phyloP scores from a whole-genome alignment of 2,329 filamentous ascomycete species.

The Pseudogymnoascus sp. region DNA sequence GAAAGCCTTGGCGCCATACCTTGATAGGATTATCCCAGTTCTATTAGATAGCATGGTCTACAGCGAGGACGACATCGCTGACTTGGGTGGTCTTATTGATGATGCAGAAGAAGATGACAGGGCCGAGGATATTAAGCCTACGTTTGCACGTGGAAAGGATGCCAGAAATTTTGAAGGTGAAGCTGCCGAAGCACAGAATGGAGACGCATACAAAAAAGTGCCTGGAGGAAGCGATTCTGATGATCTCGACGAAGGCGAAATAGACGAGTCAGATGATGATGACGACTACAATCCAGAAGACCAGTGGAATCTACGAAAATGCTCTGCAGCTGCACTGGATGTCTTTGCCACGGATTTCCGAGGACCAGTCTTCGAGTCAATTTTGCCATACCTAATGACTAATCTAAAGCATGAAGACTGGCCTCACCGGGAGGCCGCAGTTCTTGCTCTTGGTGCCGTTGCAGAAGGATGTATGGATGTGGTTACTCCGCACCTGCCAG shows the following conservation, averaged over 20 bases:
- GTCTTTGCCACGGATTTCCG: slow-evolving; percentile 89
- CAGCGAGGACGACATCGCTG: slow-evolving; percentile 82
- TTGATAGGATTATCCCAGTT: slow-evolving; percentile 81
- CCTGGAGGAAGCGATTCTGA: slow-evolving; percentile 52
- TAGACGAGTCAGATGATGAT: slow-evolving; percentile 69
- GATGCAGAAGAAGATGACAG: slow-evolving; percentile 90
- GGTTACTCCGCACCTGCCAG: slow-evolving; percentile 82
- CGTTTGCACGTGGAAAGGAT: slow-evolving; percentile 68
- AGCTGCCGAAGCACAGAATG: slow-evolving; percentile 44
- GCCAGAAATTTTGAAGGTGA: slow-evolving; percentile 42
- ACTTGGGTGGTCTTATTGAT: slow-evolving; percentile 75
- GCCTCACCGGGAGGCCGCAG: slow-evolving; percentile 88
- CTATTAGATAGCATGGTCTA: slow-evolving; percentile 94
- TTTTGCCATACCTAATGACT: slow-evolving; percentile 83
- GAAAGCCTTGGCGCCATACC: slow-evolving; percentile 66
- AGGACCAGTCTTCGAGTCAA: slow-evolving; percentile 79
- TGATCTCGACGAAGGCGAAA: slow-evolving; percentile 80
- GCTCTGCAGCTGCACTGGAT: slow-evolving; percentile 90
- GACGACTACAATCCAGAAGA: slow-evolving; percentile 80
- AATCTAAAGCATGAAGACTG: slow-evolving; percentile 85
- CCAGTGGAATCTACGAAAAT: slow-evolving; percentile 92
- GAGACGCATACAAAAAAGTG: slow-evolving; percentile 48
- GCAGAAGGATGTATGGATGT: slow-evolving; percentile 89
- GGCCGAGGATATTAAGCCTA: slow-evolving; percentile 83
- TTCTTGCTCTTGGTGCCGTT: slow-evolving; percentile 87